A percentile compares a stretch with the other conserved stretches of the same genome.
phyloP scores from a whole-genome alignment of 495 filamentous ascomycete genomes.

The Aspergillus nidulans region DNA sequence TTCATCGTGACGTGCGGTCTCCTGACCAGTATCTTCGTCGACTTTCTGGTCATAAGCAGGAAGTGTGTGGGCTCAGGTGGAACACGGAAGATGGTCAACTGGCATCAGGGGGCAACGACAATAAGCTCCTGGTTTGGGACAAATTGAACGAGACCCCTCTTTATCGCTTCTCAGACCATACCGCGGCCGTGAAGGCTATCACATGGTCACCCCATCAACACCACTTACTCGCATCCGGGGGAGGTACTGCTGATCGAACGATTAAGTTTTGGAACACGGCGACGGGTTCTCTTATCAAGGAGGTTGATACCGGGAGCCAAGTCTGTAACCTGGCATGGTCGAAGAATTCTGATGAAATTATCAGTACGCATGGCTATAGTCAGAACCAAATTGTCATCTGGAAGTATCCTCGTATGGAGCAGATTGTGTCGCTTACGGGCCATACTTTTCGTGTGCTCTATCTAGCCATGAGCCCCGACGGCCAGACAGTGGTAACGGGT shows the following conservation, averaged over 20 bases:
- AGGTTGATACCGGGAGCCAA: constrained; percentile 92
- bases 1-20: constrained; percentile 91
- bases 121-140: constrained; percentile 98
- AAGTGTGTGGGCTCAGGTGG: constrained; percentile 97
- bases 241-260: constrained; percentile 88
- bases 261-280: constrained; percentile 98
- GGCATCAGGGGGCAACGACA: constrained; percentile 96
- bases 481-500: constrained; percentile 87
- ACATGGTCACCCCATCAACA: constrained; percentile 98
- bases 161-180: constrained; percentile 90
- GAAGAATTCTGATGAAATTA: constrained; percentile 93
- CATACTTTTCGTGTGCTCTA: constrained; percentile 96
- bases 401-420: constrained; percentile 98
- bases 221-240: constrained; percentile 88
- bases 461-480: constrained; percentile 94
- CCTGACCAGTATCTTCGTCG: constrained; percentile 84
- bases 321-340: constrained; percentile 97
- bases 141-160: constrained; percentile 80
- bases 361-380: constrained; percentile 94
- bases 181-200: constrained; percentile 94
- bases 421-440: constrained; percentile 88
- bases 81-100: constrained; percentile 92
- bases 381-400: constrained; percentile 98
- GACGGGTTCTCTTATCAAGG: constrained; percentile 68
- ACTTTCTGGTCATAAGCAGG: constrained; percentile 88